These are phyloP conservation scores for Diaporthe citri DNA, from an alignment of 2,329 filamentous ascomycete species.

Conservation along the genomic window DNA sequence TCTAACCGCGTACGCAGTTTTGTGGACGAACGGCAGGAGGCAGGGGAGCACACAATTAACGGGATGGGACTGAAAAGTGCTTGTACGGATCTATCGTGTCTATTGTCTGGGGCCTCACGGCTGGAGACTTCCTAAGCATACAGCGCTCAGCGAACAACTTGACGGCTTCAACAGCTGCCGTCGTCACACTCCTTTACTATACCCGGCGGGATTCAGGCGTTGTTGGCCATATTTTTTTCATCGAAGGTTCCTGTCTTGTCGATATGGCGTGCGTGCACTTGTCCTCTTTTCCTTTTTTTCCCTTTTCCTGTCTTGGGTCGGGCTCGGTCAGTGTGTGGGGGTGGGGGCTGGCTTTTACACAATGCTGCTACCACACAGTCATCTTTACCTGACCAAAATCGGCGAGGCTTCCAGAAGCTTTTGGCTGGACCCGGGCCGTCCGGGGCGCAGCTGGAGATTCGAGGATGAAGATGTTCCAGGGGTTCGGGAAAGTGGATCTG, in stretches of 20 bases:
- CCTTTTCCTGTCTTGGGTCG: conserved; percentile 22
- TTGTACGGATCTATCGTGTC: conserved; percentile 24
- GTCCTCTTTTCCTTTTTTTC: conserved; percentile 22
- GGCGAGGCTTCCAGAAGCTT: conserved; percentile 31
- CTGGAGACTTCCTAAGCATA: conserved; percentile 17
- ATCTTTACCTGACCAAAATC: conserved; percentile 26
- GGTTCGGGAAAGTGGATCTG: conserved; percentile 38
- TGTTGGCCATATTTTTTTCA: conserved; percentile 37
- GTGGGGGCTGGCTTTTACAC: conserved; percentile 35
- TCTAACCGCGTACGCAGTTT: background rate
- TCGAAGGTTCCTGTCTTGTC: conserved; percentile 29
- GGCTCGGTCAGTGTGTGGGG: conserved; percentile 29
- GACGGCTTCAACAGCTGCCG: conserved; percentile 36
- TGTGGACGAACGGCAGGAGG: background rate
- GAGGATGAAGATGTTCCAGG: conserved; percentile 36
- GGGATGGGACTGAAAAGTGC: conserved; percentile 11
- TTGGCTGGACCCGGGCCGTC: conserved; percentile 25
- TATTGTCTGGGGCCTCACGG: conserved; percentile 10
- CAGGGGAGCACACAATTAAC: background rate
- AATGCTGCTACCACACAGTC: conserved; percentile 10
- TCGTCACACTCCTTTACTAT: conserved; percentile 38
- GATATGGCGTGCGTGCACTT: conserved; percentile 37
- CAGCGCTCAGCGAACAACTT: conserved; percentile 11
- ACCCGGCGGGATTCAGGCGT: conserved; percentile 35
- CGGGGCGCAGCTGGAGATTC: conserved; percentile 34